phyloP scores from a whole-genome alignment of 306 rosid genomes.

The Cercis canadensis region DNA sequence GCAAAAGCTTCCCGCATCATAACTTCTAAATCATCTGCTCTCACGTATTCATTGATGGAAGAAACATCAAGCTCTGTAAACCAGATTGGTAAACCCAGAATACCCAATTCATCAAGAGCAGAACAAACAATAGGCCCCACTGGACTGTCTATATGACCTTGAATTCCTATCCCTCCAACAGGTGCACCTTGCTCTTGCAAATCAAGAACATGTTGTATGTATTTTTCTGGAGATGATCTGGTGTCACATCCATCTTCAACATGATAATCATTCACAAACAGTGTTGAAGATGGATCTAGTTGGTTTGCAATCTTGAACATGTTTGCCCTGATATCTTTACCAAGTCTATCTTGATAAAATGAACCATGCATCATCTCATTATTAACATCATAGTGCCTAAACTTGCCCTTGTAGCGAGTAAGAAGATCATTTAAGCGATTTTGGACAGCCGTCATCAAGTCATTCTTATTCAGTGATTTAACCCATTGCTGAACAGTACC shows the following conservation, averaged over 20 bases:
- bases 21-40: constrained; percentile 91
- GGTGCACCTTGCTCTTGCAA: constrained; percentile 80
- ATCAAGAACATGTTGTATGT: constrained; percentile 72
- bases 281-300: constrained; percentile 66
- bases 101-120: constrained; percentile 73
- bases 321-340: constrained; percentile 73
- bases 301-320: constrained; percentile 84
- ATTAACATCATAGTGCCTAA: constrained; percentile 88
- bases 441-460: constrained; percentile 71
- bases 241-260: constrained; percentile 83
- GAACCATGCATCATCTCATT: constrained; percentile 95
- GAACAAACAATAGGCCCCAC: constrained; percentile 81
- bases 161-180: constrained; percentile 89
- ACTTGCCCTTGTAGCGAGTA: constrained; percentile 77
- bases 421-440: constrained; percentile 69
- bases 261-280: constrained; percentile 85
- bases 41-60: constrained; percentile 67
- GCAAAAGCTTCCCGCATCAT: constrained; percentile 80
- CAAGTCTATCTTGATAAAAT: constrained; percentile 74
- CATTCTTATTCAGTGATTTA: constrained; percentile 60
- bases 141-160: constrained; percentile 88
- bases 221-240: constrained; percentile 75
- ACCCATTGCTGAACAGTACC: constrained; percentile 76
- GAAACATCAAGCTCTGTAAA: constrained; percentile 88
- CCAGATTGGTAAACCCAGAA: constrained; percentile 87